Conservation (phyloP, 768 basidiomycete species). For the Coprinellus micaceus region DNA sequence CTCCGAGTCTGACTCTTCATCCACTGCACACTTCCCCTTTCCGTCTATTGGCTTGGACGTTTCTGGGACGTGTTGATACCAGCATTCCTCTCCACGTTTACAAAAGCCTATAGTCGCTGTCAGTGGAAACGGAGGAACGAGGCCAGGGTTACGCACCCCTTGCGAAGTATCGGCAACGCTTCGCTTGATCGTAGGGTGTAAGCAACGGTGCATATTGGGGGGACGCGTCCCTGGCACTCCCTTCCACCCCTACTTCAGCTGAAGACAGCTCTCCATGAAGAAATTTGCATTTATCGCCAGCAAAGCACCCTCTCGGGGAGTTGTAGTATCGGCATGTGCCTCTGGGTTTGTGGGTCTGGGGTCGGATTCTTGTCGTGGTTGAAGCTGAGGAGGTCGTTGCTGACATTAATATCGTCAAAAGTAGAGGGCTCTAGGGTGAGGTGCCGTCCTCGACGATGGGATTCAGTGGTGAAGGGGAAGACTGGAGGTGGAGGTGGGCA, state of each 20-base stretch:
- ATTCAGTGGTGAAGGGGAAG: no score
- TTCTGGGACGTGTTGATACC: constrained; percentile 60
- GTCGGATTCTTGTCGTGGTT: constrained; percentile 33
- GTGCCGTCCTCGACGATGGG: no score
- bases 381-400: constrained; percentile 8
- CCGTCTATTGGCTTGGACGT: constrained; percentile 16
- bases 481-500: no score
- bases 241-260: constrained; percentile 21
- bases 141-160: constrained; percentile 37
- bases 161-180: constrained; percentile 64
- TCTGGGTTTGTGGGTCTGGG: constrained; percentile 65
- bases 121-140: not conserved
- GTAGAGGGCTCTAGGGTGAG: no score
- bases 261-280: constrained; percentile 47
- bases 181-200: constrained; percentile 69
- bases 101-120: constrained; percentile 54
- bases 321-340: constrained; percentile 70
- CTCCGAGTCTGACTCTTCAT: constrained; percentile 31
- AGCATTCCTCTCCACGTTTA: constrained; percentile 63
- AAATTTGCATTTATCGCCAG: constrained; percentile 71
- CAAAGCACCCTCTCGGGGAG: constrained; percentile 63
- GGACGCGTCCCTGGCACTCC: not conserved
- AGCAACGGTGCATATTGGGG: constrained; percentile 22
- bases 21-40: constrained; percentile 7
- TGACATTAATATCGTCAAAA: no score